A percentile compares a stretch with the other conserved stretches of the same genome.
These are phyloP conservation scores for Primulina eburnea DNA, from an alignment of 257 asterid species.

Conservation along the genomic window DNA sequence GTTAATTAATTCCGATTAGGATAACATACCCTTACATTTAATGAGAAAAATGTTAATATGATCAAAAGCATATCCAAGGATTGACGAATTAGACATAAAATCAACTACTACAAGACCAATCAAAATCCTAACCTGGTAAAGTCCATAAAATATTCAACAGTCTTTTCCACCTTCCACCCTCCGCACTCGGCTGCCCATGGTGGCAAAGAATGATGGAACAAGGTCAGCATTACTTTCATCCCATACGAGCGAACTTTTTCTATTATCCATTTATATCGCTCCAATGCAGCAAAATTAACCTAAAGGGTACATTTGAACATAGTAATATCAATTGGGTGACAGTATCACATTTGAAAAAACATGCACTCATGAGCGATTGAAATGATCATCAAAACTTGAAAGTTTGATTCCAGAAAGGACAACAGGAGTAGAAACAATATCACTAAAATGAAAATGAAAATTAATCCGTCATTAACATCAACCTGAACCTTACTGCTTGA, in stretches of 20 bases:
- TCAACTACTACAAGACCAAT: neutral
- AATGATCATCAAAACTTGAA: neutral
- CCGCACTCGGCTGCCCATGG: constrained; percentile 99
- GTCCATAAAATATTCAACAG: constrained; percentile 78
- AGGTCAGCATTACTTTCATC: constrained; percentile 94
- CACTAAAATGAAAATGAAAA: neutral
- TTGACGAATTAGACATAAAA: neutral
- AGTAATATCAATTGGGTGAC: neutral
- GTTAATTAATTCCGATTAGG: no score
- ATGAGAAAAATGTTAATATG: neutral
- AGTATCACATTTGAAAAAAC: neutral
- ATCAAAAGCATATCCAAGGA: neutral
- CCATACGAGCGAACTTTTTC: constrained; percentile 75
- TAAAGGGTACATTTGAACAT: constrained; percentile 23
- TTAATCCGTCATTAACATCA: no score
- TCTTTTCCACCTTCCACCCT: constrained; percentile 93
- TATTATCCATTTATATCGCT: constrained; percentile 91
- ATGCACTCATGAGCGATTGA: neutral
- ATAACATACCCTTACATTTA: no score
- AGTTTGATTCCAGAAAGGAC: neutral
- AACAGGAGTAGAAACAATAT: neutral
- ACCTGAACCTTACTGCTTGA: neutral
- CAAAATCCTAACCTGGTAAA: constrained; percentile 66
- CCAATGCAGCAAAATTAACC: constrained; percentile 91
- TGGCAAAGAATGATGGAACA: constrained; percentile 96